Evolutionary conservation across 371 early-diverging fungal genomes (phyloP).

Genomic region (Mucor irregularis): DNA sequence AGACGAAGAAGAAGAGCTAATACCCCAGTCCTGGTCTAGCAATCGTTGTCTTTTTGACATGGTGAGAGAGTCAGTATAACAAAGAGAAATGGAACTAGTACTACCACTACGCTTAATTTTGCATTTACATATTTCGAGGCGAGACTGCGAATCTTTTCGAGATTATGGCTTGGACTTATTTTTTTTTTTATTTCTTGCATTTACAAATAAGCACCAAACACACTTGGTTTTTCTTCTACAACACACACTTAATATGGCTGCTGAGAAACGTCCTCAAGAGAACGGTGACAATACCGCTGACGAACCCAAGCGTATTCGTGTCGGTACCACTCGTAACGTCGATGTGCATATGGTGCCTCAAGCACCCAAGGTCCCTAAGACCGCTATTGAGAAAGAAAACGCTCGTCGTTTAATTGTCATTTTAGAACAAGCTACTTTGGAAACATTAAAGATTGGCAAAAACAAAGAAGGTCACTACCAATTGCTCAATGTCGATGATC

Average conservation of each 20-base stretch:
- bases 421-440: slow-evolving; percentile 87
- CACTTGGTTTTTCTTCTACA: background rate
- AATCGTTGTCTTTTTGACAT: slow-evolving; percentile 25
- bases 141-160: too few species aligned
- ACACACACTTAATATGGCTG: slow-evolving; percentile 4
- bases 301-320: slow-evolving; percentile 50
- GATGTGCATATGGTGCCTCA: slow-evolving; percentile 68
- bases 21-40: slow-evolving; percentile 19
- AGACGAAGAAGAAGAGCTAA: slow-evolving; percentile 9
- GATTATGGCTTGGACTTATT: too few species aligned
- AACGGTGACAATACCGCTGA: too few species aligned
- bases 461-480: slow-evolving; percentile 90
- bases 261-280: slow-evolving; percentile 24
- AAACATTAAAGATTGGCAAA: slow-evolving; percentile 94
- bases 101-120: too few species aligned
- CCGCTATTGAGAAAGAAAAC: slow-evolving; percentile 71
- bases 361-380: slow-evolving; percentile 81
- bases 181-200: too few species aligned
- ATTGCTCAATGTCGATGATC: slow-evolving; percentile 96
- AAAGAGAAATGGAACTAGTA: background rate
- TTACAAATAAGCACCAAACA: background rate
- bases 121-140: too few species aligned
- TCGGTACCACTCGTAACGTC: slow-evolving; percentile 45
- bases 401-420: slow-evolving; percentile 92
- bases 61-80: background rate